Conservation (phyloP, 805 yeast species). For the Cyberlindnera maclurae region DNA sequence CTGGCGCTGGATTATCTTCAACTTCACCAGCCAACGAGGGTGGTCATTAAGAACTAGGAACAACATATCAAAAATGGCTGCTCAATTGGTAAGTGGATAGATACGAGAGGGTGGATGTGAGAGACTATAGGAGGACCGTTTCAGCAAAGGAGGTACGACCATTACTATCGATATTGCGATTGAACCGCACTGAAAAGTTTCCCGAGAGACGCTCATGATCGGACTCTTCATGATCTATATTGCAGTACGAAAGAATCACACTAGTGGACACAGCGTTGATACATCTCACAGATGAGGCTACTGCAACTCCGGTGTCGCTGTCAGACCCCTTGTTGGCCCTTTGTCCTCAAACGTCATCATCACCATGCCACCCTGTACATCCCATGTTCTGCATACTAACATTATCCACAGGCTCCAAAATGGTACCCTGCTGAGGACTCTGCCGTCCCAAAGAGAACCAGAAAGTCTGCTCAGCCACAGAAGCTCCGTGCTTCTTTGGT, state of each 20-base stretch:
- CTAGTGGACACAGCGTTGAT: no score
- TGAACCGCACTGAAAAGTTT: slow-evolving; percentile 1
- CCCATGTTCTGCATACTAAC: neutral
- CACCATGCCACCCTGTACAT: no score
- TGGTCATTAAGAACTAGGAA: neutral
- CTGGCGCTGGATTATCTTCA: slow-evolving; percentile 4
- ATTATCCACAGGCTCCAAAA: slow-evolving; percentile 55
- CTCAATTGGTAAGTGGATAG: slow-evolving; percentile 25
- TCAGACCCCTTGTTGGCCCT: no score
- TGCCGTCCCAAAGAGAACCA: slow-evolving; percentile 79
- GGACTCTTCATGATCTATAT: no score
- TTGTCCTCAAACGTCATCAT: no score
- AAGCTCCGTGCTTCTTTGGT: slow-evolving; percentile 91
- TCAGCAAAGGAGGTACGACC: neutral
- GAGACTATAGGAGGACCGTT: neutral
- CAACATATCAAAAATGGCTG: slow-evolving; percentile 23
- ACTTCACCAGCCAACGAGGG: slow-evolving; percentile 5
- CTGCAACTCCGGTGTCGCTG: no score
- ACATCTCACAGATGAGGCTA: no score
- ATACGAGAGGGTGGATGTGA: slow-evolving; percentile 6
- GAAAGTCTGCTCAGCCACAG: slow-evolving; percentile 91
- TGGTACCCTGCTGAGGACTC: slow-evolving; percentile 93
- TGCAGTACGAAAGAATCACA: no score
- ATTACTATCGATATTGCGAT: neutral
- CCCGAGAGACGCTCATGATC: neutral